Percentiles rank a stretch among this genome's conserved stretches.
Conservation (phyloP, 352 stramenopile species). For the Blastocystis sp. region DNA sequence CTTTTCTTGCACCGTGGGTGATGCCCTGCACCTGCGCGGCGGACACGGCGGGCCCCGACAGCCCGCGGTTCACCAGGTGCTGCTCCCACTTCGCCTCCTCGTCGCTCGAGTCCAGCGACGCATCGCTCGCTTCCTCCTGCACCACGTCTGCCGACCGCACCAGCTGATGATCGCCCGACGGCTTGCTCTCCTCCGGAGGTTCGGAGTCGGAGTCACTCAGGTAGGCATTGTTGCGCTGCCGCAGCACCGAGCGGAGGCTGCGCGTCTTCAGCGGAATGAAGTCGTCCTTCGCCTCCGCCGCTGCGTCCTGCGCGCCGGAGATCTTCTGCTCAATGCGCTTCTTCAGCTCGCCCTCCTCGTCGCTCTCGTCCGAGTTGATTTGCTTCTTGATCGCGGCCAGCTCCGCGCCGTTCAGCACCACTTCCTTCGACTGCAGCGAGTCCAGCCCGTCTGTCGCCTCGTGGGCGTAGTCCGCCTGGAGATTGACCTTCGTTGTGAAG, state of each 20-base stretch:
- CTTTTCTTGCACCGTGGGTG: not conserved
- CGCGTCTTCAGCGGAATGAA: conserved; percentile 2
- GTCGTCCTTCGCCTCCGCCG: not conserved
- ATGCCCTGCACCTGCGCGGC: not conserved
- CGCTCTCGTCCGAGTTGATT: not conserved
- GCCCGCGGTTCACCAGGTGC: not conserved
- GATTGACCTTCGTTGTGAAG: conserved; percentile 25
- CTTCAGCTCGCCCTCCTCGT: too few species aligned
- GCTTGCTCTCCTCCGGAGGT: not conserved
- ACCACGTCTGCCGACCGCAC: not conserved
- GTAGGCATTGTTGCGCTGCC: not conserved
- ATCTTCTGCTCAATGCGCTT: too few species aligned
- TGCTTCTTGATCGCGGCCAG: not conserved
- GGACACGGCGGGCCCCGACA: not conserved
- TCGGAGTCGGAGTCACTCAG: conserved; percentile 11
- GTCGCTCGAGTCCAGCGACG: conserved; percentile 24
- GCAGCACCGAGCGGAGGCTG: not conserved
- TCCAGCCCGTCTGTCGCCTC: conserved; percentile 49
- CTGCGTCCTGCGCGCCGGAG: too few species aligned
- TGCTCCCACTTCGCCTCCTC: conserved; percentile 44
- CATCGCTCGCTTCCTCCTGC: conserved; percentile 10
- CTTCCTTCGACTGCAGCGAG: not conserved
- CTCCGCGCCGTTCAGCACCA: not conserved
- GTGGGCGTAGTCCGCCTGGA: conserved; percentile 8
- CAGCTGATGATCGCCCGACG: not conserved